Conservation (phyloP, 2,329 filamentous ascomycete genomes). For the Phyllosticta citribraziliensis region DNA sequence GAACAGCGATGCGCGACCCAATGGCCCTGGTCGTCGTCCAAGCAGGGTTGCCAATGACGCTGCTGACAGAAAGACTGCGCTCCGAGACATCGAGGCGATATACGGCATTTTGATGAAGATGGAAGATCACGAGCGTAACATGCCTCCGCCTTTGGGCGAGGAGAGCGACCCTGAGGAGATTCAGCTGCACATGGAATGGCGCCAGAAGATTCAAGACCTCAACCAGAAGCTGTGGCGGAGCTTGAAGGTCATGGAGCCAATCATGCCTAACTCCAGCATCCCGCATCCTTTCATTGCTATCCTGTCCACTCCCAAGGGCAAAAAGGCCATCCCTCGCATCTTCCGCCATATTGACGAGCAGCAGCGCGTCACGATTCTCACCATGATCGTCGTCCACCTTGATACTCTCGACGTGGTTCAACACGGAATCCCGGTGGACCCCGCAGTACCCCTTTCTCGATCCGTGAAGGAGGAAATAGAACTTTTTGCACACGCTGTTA, state of each 20-base stretch:
- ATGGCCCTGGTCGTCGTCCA: slow-evolving; percentile 34
- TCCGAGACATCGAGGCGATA: slow-evolving; percentile 80
- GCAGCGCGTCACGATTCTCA: slow-evolving; percentile 88
- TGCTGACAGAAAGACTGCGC: slow-evolving; percentile 69
- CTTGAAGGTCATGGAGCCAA: slow-evolving; percentile 88
- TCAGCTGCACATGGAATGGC: slow-evolving; percentile 70
- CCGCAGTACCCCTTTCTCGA: slow-evolving; percentile 57
- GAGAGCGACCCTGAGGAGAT: slow-evolving; percentile 58
- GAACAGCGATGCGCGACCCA: slow-evolving; percentile 49
- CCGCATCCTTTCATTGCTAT: slow-evolving; percentile 93
- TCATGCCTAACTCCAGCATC: slow-evolving; percentile 49
- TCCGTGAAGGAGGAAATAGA: slow-evolving; percentile 85
- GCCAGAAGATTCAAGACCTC: slow-evolving; percentile 57
- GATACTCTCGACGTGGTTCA: slow-evolving; percentile 86
- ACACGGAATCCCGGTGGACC: slow-evolving; percentile 56
- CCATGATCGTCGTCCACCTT: slow-evolving; percentile 89
- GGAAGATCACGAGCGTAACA: slow-evolving; percentile 80
- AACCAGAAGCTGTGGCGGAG: slow-evolving; percentile 76
- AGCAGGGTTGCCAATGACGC: slow-evolving; percentile 44
- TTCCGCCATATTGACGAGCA: slow-evolving; percentile 89
- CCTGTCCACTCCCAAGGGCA: slow-evolving; percentile 88
- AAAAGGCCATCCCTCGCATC: slow-evolving; percentile 87
- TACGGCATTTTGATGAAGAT: slow-evolving; percentile 85
- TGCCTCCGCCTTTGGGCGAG: slow-evolving; percentile 59
- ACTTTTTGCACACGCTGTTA: slow-evolving; percentile 76